Conservation (phyloP, 441 rosid species). For the Jatropha multifida region DNA sequence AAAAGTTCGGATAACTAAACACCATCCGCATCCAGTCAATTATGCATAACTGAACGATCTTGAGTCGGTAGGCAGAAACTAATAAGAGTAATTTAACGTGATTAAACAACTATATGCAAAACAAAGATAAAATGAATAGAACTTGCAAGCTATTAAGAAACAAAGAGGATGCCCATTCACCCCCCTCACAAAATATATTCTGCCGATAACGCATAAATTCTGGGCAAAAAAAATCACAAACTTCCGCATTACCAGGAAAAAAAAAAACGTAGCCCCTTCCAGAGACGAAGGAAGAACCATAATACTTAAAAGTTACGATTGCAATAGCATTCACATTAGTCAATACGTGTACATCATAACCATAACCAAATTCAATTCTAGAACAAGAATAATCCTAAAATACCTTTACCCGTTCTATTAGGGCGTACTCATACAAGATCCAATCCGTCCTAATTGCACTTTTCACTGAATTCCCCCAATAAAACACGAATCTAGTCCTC, state of each 20-base stretch:
- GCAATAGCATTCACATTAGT: neutral
- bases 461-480: conserved; percentile 30
- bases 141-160: too few species aligned
- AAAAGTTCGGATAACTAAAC: neutral
- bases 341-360: neutral
- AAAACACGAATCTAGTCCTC: conserved; percentile 42
- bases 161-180: too few species aligned
- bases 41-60: neutral
- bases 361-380: neutral
- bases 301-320: neutral
- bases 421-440: conserved; percentile 53
- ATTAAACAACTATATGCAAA: neutral
- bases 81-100: neutral
- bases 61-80: neutral
- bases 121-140: too few species aligned
- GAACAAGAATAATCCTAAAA: neutral
- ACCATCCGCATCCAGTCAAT: neutral
- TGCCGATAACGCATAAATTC: too few species aligned
- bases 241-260: too few species aligned
- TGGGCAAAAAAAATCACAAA: too few species aligned
- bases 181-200: too few species aligned
- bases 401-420: conserved; percentile 44
- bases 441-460: conserved; percentile 42
- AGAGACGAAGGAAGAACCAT: neutral
- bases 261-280: neutral